phyloP scores from a whole-genome alignment of 2,329 filamentous ascomycete species.

The Colletotrichum salicis region DNA sequence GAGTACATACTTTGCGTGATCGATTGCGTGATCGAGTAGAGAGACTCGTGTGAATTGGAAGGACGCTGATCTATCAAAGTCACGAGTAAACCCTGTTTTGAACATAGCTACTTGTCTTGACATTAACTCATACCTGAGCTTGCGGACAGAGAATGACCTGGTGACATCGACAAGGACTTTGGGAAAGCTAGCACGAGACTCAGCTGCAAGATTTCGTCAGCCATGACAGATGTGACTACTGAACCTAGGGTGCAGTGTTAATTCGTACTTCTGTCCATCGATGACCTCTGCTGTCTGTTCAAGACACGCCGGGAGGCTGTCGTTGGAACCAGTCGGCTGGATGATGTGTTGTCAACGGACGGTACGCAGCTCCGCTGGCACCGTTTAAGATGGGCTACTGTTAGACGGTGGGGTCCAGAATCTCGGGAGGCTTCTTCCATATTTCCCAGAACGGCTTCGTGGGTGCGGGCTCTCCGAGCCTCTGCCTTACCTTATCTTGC shows the following conservation, averaged over 20 bases:
- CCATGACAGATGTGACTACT: background rate
- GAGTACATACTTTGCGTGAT: background rate
- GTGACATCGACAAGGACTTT: background rate
- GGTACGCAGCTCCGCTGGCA: background rate
- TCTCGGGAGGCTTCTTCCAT: constrained; percentile 31
- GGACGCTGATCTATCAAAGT: background rate
- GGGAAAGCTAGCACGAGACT: constrained; percentile 14
- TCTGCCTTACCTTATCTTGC: constrained; percentile 21
- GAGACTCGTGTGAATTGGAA: background rate
- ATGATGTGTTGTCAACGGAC: background rate
- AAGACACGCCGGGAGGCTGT: background rate
- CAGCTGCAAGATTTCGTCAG: background rate
- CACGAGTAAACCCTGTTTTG: background rate
- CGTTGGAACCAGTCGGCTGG: background rate
- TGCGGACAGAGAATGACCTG: background rate
- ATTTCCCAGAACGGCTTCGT: constrained; percentile 27
- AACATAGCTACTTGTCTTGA: background rate
- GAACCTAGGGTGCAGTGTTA: constrained; percentile 1
- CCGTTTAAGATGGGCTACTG: background rate
- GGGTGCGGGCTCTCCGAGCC: constrained; percentile 15
- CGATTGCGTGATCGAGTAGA: background rate
- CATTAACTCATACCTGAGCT: background rate
- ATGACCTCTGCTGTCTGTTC: too few relatives aligned
- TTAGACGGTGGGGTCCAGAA: constrained; percentile 20
- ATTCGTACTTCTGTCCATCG: background rate